These are phyloP conservation scores for Coniochaeta sp. DNA, from an alignment of 2,329 filamentous ascomycete genomes.

Conservation along the genomic window DNA sequence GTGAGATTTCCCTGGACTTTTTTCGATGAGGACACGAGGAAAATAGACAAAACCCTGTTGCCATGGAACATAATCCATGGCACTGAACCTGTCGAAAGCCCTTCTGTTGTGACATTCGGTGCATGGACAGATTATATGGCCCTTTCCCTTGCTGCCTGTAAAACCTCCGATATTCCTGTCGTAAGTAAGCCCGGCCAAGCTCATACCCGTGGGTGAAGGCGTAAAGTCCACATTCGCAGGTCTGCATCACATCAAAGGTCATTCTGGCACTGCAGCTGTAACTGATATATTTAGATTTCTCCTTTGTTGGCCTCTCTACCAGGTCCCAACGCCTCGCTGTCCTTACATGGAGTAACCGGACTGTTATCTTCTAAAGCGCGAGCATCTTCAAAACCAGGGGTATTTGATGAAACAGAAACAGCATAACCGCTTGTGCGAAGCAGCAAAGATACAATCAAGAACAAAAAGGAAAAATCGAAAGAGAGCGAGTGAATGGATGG, in stretches of 20 bases:
- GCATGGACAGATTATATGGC: background rate
- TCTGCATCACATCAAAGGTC: background rate
- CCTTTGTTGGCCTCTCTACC: background rate
- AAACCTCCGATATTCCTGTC: background rate
- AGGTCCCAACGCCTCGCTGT: background rate
- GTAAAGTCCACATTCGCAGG: background rate
- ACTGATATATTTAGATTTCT: background rate
- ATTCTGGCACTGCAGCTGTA: background rate
- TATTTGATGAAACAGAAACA: background rate
- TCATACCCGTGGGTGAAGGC: background rate
- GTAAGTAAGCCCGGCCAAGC: background rate
- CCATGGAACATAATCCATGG: background rate
- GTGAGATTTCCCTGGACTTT: background rate
- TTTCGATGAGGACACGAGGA: background rate
- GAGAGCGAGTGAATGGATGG: background rate
- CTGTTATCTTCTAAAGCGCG: background rate
- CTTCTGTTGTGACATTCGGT: background rate
- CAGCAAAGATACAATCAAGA: background rate
- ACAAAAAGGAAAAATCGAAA: background rate
- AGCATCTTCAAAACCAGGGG: background rate
- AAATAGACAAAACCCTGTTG: background rate
- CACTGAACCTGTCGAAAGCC: background rate
- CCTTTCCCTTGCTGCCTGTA: background rate
- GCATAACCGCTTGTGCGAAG: background rate
- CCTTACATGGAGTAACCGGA: background rate